Conservation (phyloP, 352 stramenopile species). For the Globisporangium recalcitrans region DNA sequence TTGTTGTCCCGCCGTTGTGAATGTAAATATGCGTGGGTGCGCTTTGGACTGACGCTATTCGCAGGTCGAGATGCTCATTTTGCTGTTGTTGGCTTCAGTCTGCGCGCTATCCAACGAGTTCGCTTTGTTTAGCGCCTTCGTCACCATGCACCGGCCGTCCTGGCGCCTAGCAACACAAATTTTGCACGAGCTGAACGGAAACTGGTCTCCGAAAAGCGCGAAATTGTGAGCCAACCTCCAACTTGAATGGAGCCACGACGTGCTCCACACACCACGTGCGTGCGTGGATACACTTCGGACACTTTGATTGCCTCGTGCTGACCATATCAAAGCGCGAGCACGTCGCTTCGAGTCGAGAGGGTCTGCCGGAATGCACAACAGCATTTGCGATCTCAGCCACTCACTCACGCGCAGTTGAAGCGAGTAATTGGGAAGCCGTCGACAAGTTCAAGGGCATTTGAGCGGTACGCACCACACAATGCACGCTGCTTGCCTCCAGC, state of each 20-base stretch:
- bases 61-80: too few species aligned
- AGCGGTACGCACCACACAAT: too few species aligned
- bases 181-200: neutral
- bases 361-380: neutral
- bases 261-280: neutral
- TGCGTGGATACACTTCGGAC: neutral
- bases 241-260: neutral
- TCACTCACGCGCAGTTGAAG: too few species aligned
- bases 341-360: neutral
- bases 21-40: too few species aligned
- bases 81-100: too few species aligned
- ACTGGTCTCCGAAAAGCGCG: neutral
- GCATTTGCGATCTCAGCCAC: neutral
- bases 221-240: neutral
- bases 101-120: too few species aligned
- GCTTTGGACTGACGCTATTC: too few species aligned
- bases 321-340: neutral
- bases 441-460: neutral
- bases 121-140: too few species aligned
- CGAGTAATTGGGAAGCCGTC: neutral
- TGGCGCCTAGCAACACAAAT: too few species aligned
- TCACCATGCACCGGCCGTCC: too few species aligned
- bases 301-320: neutral
- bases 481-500: neutral
- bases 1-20: too few species aligned